These are phyloP conservation scores for Microbotryum violaceum DNA, from an alignment of 1,284 basidiomycete genomes.

Conservation along the genomic window DNA sequence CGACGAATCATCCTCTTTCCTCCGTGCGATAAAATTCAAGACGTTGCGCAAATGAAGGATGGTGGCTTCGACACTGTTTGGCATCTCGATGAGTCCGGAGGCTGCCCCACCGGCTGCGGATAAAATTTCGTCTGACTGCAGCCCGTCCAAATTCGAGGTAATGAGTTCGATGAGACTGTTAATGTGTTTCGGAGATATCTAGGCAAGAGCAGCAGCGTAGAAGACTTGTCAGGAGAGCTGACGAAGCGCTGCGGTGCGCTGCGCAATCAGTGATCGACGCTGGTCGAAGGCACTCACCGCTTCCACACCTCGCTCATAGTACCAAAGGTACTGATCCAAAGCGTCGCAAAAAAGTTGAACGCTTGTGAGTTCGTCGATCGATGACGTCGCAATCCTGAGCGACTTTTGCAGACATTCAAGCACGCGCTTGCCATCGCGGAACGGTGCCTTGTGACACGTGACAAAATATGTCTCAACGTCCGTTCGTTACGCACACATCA, in stretches of 20 bases:
- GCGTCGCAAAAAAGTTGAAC: slow-evolving; percentile 90
- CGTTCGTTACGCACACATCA: neutral
- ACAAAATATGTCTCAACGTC: slow-evolving; percentile 38
- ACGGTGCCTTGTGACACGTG: slow-evolving; percentile 55
- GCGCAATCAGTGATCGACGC: neutral
- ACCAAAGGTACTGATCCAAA: slow-evolving; percentile 86
- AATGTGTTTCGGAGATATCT: slow-evolving; percentile 87
- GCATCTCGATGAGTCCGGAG: slow-evolving; percentile 74
- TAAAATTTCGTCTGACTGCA: slow-evolving; percentile 68
- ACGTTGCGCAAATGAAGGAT: slow-evolving; percentile 85
- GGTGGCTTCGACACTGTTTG: slow-evolving; percentile 85
- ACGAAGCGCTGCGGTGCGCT: neutral
- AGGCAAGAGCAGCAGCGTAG: slow-evolving; percentile 3
- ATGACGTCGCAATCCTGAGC: slow-evolving; percentile 82
- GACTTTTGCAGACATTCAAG: slow-evolving; percentile 91
- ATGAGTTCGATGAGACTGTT: slow-evolving; percentile 89
- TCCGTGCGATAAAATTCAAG: slow-evolving; percentile 66
- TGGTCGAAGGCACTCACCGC: slow-evolving; percentile 53
- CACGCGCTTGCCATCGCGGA: slow-evolving; percentile 84
- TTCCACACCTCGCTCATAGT: slow-evolving; percentile 80
- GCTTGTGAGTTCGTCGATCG: slow-evolving; percentile 87
- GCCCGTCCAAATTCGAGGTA: slow-evolving; percentile 78
- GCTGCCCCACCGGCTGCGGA: slow-evolving; percentile 51
- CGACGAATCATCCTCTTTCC: slow-evolving; percentile 49
- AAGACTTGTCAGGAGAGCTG: neutral